Percentiles rank a stretch among this genome's conserved stretches.
phyloP scores from a whole-genome alignment of 176 grass and related monocot genomes.

The Cymbopogon citratus region DNA sequence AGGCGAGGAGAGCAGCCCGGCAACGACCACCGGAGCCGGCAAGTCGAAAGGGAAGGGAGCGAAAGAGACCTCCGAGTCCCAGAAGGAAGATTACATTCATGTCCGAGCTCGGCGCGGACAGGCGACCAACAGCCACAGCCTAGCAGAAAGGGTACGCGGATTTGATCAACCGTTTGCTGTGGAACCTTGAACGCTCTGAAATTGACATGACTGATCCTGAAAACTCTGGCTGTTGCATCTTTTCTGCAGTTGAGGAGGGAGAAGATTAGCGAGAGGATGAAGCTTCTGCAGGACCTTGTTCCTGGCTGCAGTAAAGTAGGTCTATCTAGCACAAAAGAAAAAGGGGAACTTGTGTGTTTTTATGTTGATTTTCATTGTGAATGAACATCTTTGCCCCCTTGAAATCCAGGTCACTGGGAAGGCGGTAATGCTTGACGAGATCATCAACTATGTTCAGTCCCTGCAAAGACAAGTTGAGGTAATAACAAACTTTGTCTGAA shows the following conservation, averaged over 20 bases:
- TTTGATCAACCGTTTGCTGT: neutral
- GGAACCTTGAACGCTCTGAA: neutral
- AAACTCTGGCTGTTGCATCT: neutral
- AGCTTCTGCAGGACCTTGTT: conserved; percentile 94
- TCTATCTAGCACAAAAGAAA: neutral
- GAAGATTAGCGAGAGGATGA: conserved; percentile 99
- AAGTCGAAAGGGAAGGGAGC: conserved; percentile 58
- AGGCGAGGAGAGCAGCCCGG: conserved; percentile 57
- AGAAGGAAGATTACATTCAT: conserved; percentile 81
- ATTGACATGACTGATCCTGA: neutral
- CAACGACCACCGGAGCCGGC: conserved; percentile 5
- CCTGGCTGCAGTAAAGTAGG: conserved; percentile 93
- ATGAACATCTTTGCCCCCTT: conserved; percentile 5
- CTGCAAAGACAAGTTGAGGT: conserved; percentile 99
- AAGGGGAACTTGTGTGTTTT: neutral
- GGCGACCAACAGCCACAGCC: conserved; percentile 92
- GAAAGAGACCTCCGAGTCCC: conserved; percentile 44
- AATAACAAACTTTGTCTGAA: neutral
- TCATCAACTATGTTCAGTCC: conserved; percentile 99
- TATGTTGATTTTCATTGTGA: neutral
- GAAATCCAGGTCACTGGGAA: conserved; percentile 81
- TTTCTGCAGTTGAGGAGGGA: conserved; percentile 81
- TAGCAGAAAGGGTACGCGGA: conserved; percentile 68
- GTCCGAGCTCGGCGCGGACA: conserved; percentile 77
- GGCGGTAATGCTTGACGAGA: conserved; percentile 98